phyloP scores from a whole-genome alignment of 306 rosid species.

The Cyclanthera cordifolia region DNA sequence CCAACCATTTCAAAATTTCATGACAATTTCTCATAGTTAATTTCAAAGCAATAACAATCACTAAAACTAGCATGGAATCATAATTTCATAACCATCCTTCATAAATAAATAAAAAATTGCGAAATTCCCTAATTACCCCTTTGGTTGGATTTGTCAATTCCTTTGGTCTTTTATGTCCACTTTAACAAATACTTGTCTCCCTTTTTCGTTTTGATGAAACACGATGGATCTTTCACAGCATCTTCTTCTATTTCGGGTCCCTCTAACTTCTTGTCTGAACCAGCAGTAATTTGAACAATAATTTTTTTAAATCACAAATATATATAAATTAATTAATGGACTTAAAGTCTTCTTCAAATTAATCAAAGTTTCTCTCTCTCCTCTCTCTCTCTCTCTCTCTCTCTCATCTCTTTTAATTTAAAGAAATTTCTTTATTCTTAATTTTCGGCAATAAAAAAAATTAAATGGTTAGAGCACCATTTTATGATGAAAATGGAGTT shows the following conservation, averaged over 20 bases:
- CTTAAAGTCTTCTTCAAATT: not conserved
- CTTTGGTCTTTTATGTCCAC: not conserved
- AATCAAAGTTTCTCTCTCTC: not conserved
- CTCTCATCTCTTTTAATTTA: not conserved
- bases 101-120: not conserved
- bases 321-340: not conserved
- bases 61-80: not conserved
- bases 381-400: not conserved
- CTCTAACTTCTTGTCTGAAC: not conserved
- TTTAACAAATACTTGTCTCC: not conserved
- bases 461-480: slow-evolving; percentile 36
- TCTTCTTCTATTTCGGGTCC: not conserved
- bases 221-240: not conserved
- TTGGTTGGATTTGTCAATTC: not conserved
- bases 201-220: not conserved
- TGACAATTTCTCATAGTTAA: too few relatives aligned
- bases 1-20: too few relatives aligned
- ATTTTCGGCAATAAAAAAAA: not conserved
- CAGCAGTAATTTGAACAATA: slow-evolving; percentile 2
- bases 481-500: slow-evolving; percentile 36
- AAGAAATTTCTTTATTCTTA: not conserved
- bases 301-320: not conserved
- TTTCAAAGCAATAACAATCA: not conserved
- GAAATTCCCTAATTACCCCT: not conserved
- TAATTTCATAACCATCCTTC: not conserved